phyloP scores from a whole-genome alignment of 441 rosid genomes.

The Adansonia grandidieri region DNA sequence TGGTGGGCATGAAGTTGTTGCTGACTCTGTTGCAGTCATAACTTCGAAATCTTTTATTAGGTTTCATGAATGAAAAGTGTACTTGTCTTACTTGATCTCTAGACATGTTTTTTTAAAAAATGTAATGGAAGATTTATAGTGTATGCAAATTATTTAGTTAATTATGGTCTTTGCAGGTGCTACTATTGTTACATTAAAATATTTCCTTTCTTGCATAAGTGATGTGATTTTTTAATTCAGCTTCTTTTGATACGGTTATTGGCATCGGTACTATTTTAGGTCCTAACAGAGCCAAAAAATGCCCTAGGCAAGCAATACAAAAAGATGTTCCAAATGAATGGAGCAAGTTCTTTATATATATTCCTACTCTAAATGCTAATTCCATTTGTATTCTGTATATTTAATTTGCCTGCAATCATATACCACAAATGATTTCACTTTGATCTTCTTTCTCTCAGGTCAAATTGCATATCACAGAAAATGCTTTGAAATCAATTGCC shows the following conservation, averaged over 20 bases:
- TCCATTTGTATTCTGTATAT: not conserved
- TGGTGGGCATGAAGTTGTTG: not conserved
- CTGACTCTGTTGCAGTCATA: not conserved
- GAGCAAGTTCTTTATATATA: constrained; percentile 52
- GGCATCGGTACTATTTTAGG: constrained; percentile 48
- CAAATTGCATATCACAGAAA: constrained; percentile 77
- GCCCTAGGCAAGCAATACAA: constrained; percentile 95
- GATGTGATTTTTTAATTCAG: not conserved
- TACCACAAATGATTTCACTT: constrained; percentile 12
- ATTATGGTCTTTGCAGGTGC: constrained; percentile 3
- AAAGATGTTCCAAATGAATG: constrained; percentile 93
- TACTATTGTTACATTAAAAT: not conserved
- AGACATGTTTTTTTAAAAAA: not conserved
- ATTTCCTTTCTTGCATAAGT: not conserved
- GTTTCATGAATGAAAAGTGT: not conserved
- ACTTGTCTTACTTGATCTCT: not conserved
- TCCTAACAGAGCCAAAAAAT: constrained; percentile 92
- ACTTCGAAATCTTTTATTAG: not conserved
- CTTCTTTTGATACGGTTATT: constrained; percentile 9
- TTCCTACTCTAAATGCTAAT: constrained; percentile 18
- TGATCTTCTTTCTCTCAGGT: constrained; percentile 54
- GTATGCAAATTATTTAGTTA: not conserved
- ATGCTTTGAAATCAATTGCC: constrained; percentile 80
- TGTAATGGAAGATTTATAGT: not conserved
- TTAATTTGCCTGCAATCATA: not conserved